Percentiles rank a stretch among this genome's conserved stretches.
phyloP scores from a whole-genome alignment of 495 filamentous ascomycete species.

The Penicillium fimorum region DNA sequence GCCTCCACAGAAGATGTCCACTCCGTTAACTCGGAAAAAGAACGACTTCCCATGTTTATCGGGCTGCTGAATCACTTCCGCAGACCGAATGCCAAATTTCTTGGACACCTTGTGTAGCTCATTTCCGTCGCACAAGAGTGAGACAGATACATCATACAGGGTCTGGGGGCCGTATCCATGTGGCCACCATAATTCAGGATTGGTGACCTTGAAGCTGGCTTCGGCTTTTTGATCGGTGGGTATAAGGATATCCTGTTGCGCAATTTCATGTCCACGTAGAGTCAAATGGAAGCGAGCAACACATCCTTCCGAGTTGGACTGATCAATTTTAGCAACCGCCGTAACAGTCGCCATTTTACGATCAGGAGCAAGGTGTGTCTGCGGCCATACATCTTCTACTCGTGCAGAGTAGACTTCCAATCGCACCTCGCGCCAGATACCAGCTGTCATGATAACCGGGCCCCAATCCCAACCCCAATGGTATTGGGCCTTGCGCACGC shows the following conservation, averaged over 20 bases:
- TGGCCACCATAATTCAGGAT: constrained; percentile 79
- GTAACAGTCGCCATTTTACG: constrained; percentile 26
- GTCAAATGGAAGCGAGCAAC: neutral
- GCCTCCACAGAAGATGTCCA: constrained; percentile 80
- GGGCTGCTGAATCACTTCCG: constrained; percentile 66
- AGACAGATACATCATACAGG: constrained; percentile 64
- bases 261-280: constrained; percentile 53
- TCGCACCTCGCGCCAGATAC: constrained; percentile 35
- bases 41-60: constrained; percentile 76
- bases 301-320: neutral
- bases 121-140: constrained; percentile 43
- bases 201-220: constrained; percentile 54
- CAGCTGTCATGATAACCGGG: neutral
- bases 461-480: constrained; percentile 98
- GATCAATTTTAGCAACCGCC: neutral
- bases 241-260: constrained; percentile 49
- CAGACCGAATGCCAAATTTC: constrained; percentile 68
- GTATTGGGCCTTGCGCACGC: constrained; percentile 80
- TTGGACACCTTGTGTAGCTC: constrained; percentile 57
- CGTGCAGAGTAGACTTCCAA: neutral
- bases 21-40: constrained; percentile 80
- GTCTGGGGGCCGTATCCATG: constrained; percentile 75
- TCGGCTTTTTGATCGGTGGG: constrained; percentile 43
- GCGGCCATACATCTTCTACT: neutral
- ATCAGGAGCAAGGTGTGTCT: constrained; percentile 15